phyloP scores from a whole-genome alignment of 148 eudicot genomes.

The Spergularia marina region DNA sequence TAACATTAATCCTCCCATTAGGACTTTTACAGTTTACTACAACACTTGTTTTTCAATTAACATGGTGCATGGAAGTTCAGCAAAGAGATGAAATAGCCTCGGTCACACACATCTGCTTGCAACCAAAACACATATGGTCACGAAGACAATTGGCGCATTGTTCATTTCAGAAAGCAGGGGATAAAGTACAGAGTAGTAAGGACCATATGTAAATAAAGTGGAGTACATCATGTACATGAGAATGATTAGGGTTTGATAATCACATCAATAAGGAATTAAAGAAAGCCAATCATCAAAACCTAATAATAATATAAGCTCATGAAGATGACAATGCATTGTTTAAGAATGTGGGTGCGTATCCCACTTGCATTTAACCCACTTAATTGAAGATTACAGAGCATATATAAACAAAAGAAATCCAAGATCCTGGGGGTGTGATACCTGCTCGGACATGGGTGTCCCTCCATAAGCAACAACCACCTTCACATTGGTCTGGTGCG shows the following conservation, averaged over 20 bases:
- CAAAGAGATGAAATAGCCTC: not conserved
- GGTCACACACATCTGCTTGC: not conserved
- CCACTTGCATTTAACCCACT: not conserved
- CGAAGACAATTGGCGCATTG: not conserved
- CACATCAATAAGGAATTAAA: not conserved
- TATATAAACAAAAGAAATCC: constrained; percentile 10
- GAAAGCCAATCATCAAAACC: not conserved
- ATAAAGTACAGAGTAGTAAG: not conserved
- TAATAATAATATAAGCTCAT: not conserved
- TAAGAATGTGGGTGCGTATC: no score
- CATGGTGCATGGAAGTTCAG: not conserved
- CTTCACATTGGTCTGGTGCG: constrained; percentile 69
- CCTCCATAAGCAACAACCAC: constrained; percentile 89
- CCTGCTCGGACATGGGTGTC: constrained; percentile 70
- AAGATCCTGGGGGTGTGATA: constrained; percentile 17
- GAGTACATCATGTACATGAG: not conserved
- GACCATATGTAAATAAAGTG: not conserved
- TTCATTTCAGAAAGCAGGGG: not conserved
- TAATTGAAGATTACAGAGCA: not conserved
- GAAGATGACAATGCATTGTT: not conserved
- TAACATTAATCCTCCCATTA: not conserved
- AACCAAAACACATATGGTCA: not conserved
- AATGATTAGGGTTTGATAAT: not conserved
- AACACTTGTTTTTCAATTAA: not conserved
- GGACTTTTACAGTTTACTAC: not conserved